Evolutionary conservation across 805 yeast genomes (phyloP).

Genomic region (Teunomyces cretensis): DNA sequence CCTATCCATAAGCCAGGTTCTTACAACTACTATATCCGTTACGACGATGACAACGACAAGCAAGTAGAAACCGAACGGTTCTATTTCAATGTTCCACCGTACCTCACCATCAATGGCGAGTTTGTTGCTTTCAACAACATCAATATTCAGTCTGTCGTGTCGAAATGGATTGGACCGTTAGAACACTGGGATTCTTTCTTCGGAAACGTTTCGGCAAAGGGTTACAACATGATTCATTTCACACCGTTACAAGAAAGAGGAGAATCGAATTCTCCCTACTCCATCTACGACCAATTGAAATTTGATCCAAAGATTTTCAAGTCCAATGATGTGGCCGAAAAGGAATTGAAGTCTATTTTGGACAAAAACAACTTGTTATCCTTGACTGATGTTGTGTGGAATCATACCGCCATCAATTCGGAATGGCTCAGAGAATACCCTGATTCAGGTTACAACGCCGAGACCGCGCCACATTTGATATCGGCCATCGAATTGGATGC

Average conservation of each 20-base stretch:
- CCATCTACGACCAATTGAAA: constrained; percentile 78
- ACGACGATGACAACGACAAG: constrained; percentile 33
- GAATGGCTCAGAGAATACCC: constrained; percentile 84
- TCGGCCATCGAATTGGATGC: constrained; percentile 85
- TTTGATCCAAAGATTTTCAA: constrained; percentile 71
- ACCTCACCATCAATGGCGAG: constrained; percentile 53
- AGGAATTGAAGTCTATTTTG: constrained; percentile 51
- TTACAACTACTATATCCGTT: constrained; percentile 70
- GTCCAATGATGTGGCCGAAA: constrained; percentile 50
- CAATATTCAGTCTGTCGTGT: constrained; percentile 79
- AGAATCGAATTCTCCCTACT: constrained; percentile 87
- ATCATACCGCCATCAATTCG: constrained; percentile 93
- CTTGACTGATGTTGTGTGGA: constrained; percentile 89
- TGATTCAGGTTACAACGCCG: constrained; percentile 81
- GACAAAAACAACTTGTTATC: constrained; percentile 63
- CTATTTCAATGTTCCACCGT: constrained; percentile 81
- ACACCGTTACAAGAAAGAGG: constrained; percentile 93
- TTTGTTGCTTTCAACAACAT: constrained; percentile 74
- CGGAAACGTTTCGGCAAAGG: constrained; percentile 60
- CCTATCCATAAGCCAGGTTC: constrained; percentile 74
- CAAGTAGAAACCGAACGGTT: constrained; percentile 51
- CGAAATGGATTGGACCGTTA: constrained; percentile 85
- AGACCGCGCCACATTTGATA: constrained; percentile 85
- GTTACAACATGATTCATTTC: constrained; percentile 94
- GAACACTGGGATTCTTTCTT: constrained; percentile 69